Percentiles rank a stretch among this genome's conserved stretches.
Evolutionary conservation across 1,284 basidiomycete genomes (phyloP).

Genomic region (Papiliotrema fonsecae): DNA sequence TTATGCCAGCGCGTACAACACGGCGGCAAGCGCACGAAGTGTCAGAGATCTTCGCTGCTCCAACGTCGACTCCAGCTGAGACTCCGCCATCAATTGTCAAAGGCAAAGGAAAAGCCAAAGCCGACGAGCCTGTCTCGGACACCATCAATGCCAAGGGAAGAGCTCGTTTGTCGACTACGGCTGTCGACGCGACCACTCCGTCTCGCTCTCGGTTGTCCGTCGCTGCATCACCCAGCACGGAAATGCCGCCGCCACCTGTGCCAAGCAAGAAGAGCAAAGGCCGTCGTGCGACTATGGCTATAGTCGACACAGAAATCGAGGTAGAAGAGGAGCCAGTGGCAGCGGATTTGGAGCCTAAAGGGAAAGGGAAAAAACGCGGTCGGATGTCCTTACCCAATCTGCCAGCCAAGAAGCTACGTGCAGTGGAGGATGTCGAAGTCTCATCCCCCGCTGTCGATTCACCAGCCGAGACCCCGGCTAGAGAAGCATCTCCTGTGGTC

Average conservation of each 20-base stretch:
- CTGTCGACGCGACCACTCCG: background rate
- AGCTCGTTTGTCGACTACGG: background rate
- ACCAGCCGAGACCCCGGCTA: constrained; percentile 5
- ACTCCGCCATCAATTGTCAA: constrained; percentile 6
- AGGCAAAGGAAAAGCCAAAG: constrained; percentile 18
- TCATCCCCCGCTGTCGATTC: constrained; percentile 14
- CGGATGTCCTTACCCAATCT: constrained; percentile 23
- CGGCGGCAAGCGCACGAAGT: constrained; percentile 35
- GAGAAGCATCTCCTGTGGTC: constrained; percentile 7
- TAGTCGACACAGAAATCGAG: background rate
- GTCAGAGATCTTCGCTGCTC: constrained; percentile 23
- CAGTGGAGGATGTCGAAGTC: background rate
- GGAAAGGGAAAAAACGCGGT: constrained; percentile 29
- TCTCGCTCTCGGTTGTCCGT: background rate
- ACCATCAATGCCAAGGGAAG: constrained; percentile 6
- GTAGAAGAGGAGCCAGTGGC: constrained; percentile 3
- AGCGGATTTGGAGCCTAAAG: too few species aligned
- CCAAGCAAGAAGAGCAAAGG: constrained; percentile 13
- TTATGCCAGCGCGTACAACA: constrained; percentile 30
- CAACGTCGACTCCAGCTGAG: background rate
- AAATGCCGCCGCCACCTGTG: constrained; percentile 29
- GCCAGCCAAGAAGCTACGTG: constrained; percentile 19
- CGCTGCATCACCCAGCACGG: background rate
- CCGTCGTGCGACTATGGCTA: constrained; percentile 20
- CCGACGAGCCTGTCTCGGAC: background rate